phyloP scores from a whole-genome alignment of 2,329 filamentous ascomycete genomes.

The Colletotrichum sp. region DNA sequence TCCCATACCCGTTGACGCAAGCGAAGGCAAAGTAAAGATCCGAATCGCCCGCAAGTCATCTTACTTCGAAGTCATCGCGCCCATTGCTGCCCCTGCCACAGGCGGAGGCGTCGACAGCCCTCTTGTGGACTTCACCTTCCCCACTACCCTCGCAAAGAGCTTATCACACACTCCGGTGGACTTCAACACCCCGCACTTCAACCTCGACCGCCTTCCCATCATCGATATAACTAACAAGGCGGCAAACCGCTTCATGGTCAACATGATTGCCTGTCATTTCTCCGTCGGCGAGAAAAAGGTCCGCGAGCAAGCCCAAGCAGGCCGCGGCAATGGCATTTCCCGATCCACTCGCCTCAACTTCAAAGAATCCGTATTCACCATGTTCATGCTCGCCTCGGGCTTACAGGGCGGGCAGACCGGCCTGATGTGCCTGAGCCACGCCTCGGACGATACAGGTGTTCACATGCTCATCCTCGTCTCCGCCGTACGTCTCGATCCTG shows the following conservation, averaged over 20 bases:
- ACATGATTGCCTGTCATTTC: constrained; percentile 44
- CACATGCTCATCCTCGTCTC: constrained; percentile 48
- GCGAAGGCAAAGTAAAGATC: constrained; percentile 36
- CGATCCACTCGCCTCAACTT: constrained; percentile 45
- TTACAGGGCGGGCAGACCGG: constrained; percentile 49
- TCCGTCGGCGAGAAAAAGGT: constrained; percentile 44
- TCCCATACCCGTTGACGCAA: constrained; percentile 42
- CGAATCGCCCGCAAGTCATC: constrained; percentile 48
- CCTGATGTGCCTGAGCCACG: constrained; percentile 46
- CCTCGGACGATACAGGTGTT: constrained; percentile 36
- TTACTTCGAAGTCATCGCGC: constrained; percentile 50
- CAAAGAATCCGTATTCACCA: constrained; percentile 53
- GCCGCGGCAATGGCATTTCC: constrained; percentile 24
- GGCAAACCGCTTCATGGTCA: constrained; percentile 41
- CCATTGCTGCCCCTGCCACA: constrained; percentile 30
- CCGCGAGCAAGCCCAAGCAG: constrained; percentile 30
- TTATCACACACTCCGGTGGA: constrained; percentile 34
- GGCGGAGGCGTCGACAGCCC: background rate
- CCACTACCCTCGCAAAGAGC: constrained; percentile 30
- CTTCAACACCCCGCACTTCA: constrained; percentile 45
- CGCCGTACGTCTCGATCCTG: constrained; percentile 48
- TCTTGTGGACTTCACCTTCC: constrained; percentile 42
- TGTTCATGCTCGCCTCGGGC: constrained; percentile 51
- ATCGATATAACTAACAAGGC: constrained; percentile 41
- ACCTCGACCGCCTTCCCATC: constrained; percentile 49